A percentile compares a stretch with the other conserved stretches of the same genome.
These are phyloP conservation scores for Collybia mongolica DNA, from an alignment of 768 basidiomycete genomes.

Conservation along the genomic window DNA sequence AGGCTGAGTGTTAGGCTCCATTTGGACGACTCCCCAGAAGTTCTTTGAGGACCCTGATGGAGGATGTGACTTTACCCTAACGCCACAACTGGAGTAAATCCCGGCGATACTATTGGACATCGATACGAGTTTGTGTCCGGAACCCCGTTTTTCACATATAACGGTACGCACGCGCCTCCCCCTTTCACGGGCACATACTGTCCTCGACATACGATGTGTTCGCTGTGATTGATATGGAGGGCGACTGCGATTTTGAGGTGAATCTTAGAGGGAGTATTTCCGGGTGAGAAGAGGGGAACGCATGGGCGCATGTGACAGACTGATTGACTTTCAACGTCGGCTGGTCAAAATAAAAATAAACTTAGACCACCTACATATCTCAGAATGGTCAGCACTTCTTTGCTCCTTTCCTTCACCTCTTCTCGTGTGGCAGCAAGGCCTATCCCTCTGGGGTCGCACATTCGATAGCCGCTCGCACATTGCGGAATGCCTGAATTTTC, in stretches of 20 bases:
- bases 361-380: too few relatives aligned
- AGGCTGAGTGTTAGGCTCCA: constrained; percentile 63
- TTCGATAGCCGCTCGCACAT: background rate
- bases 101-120: constrained; percentile 59
- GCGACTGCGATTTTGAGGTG: constrained; percentile 51
- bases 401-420: too few relatives aligned
- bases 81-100: constrained; percentile 25
- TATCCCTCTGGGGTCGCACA: too few relatives aligned
- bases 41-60: constrained; percentile 71
- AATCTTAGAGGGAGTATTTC: constrained; percentile 66
- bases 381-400: too few relatives aligned
- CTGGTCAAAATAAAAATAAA: too few relatives aligned
- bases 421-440: too few relatives aligned
- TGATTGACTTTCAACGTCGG: too few relatives aligned
- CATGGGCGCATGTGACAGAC: too few relatives aligned
- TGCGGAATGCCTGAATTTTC: constrained; percentile 36
- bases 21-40: constrained; percentile 69
- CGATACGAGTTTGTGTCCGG: constrained; percentile 58
- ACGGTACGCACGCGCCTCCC: constrained; percentile 51
- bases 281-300: constrained; percentile 63
- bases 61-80: constrained; percentile 55
- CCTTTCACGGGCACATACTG: constrained; percentile 63
- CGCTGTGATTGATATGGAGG: constrained; percentile 61
- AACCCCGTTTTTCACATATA: constrained; percentile 65
- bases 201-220: constrained; percentile 60